phyloP scores from a whole-genome alignment of 495 filamentous ascomycete genomes.

The Aspergillus conjunctus region DNA sequence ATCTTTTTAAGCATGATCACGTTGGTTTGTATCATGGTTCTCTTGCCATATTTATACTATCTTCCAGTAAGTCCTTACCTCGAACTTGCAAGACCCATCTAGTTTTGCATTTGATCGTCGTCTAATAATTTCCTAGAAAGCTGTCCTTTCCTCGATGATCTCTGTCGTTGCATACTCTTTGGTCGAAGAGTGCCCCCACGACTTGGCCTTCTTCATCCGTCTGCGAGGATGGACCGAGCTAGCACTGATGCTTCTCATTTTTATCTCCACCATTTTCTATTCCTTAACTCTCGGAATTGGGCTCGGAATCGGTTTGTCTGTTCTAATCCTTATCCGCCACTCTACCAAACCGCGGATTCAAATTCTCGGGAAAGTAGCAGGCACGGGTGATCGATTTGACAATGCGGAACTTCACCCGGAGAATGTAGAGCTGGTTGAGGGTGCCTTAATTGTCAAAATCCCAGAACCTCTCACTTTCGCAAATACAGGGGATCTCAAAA shows the following conservation, averaged over 20 bases:
- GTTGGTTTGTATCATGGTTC: conserved; percentile 72
- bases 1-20: conserved; percentile 83
- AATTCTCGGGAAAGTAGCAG: conserved; percentile 88
- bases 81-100: neutral
- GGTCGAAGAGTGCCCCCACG: conserved; percentile 92
- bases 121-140: conserved; percentile 64
- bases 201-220: conserved; percentile 84
- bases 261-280: conserved; percentile 91
- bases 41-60: conserved; percentile 92
- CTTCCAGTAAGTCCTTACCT: conserved; percentile 68
- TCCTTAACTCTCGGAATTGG: conserved; percentile 84
- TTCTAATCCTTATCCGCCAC: conserved; percentile 87
- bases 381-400: conserved; percentile 74
- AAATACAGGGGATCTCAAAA: conserved; percentile 92
- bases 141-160: conserved; percentile 90
- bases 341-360: conserved; percentile 91
- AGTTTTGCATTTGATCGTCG: neutral
- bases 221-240: conserved; percentile 87
- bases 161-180: conserved; percentile 93
- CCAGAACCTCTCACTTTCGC: conserved; percentile 96
- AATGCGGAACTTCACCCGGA: conserved; percentile 82
- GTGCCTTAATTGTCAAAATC: conserved; percentile 94
- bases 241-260: conserved; percentile 83
- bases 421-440: conserved; percentile 82
- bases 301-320: conserved; percentile 81